A percentile compares a stretch with the other conserved stretches of the same genome.
These are phyloP conservation scores for Phyllosticta ampelicida DNA, from an alignment of 2,329 filamentous ascomycete genomes.

Conservation along the genomic window DNA sequence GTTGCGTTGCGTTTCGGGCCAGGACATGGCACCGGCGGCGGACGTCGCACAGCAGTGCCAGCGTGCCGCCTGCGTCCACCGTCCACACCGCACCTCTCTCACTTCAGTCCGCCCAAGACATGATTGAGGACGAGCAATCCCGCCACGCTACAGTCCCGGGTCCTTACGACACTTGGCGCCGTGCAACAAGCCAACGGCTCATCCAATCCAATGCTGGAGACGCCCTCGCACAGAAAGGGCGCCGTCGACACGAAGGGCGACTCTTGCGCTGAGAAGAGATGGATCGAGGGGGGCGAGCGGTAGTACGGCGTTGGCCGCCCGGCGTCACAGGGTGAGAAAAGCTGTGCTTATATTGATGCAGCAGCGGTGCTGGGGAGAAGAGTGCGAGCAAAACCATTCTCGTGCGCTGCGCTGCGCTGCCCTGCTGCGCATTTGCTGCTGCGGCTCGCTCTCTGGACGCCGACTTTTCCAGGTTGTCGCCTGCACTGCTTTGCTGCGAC, in stretches of 20 bases:
- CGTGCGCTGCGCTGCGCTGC: background rate
- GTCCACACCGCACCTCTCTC: background rate
- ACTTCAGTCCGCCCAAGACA: background rate
- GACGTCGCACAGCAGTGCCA: background rate
- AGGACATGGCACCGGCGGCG: background rate
- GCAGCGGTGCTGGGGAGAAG: background rate
- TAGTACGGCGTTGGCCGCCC: background rate
- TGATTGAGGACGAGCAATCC: background rate
- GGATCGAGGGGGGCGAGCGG: background rate
- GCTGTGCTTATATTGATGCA: background rate
- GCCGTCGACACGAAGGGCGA: background rate
- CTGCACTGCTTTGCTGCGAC: background rate
- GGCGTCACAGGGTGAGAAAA: background rate
- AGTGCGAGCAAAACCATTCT: background rate
- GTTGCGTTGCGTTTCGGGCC: background rate
- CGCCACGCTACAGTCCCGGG: background rate
- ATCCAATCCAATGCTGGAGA: background rate
- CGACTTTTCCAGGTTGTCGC: background rate
- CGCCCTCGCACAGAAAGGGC: background rate
- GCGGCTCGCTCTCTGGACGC: background rate
- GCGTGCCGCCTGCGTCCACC: background rate
- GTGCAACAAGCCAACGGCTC: background rate
- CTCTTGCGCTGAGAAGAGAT: background rate
- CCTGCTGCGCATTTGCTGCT: background rate
- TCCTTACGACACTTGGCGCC: background rate